Base-by-base conservation (phyloP, 1,284 basidiomycete genomes). In the Waitea zeae region DNA sequence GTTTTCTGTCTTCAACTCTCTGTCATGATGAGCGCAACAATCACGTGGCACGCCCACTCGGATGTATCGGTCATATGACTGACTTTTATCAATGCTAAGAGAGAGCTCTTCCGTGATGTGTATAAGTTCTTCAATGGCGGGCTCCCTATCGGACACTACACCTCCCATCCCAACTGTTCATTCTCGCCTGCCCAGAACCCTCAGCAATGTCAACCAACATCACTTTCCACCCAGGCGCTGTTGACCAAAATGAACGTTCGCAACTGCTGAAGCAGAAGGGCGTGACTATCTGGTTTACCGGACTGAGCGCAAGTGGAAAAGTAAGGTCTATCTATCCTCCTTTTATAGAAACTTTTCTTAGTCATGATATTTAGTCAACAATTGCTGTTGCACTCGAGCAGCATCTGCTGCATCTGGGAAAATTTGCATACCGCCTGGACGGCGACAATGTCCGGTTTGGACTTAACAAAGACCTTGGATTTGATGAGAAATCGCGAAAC, bases 371-470 rank as follows among this genome's bases (percentile, higher is more conserved):
- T 36, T 56, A 96, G 84, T 96, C 90, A 12, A 98, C 95, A 18
- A 89, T 99, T 47, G 95, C 89, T 1, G 90, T 87, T 44, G 95
- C 95, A 11, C 70, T 99, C 44, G 93, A 99, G 56, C 90, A 97
- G 56, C 86, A 93, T 52, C 70, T 99, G 12, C 66, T 99, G 36
- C 84, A 92, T 56, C 62, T 80, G 37, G 68, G 73, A 41, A 86
- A 83, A 48, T 88, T 87, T 47, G 63, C 80, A 29, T 98, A 95
- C 60, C 76, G 93, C 29, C 67, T 99, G 17, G 93, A 99, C 50
- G 93, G 93, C 3, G 93, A 98, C 62, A 98, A 98, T 57, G 67
- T 98, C 41, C 76, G 93, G 38, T 93, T 96, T 49, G 95, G 95
- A 6, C 63, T 99, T 33, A 98, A 98, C 70, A 97, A 88, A 61